Evolutionary conservation across 2,329 filamentous ascomycete species (phyloP).

Genomic region (Cordyceps cicadae): DNA sequence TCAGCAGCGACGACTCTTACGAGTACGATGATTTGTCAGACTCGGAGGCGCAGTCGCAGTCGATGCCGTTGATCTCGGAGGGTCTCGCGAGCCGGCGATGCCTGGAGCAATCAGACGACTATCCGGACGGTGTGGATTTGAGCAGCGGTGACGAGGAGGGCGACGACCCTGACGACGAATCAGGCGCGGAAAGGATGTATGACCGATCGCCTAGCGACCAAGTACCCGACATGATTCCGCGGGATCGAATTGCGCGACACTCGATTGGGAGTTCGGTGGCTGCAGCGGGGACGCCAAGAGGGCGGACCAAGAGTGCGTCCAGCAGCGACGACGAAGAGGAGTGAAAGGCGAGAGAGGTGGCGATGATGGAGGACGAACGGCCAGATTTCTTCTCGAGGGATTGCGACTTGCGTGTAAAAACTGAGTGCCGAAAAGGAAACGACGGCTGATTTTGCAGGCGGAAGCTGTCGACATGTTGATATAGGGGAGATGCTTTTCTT

Average conservation of each 20-base stretch:
- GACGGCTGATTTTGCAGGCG: background rate
- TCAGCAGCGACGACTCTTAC: slow-evolving; percentile 33
- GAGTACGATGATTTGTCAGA: slow-evolving; percentile 23
- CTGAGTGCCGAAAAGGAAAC: background rate
- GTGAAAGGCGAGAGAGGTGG: background rate
- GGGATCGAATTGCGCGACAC: slow-evolving; percentile 9
- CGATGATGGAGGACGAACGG: background rate
- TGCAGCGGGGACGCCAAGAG: slow-evolving; percentile 23
- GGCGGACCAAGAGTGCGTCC: slow-evolving; percentile 24
- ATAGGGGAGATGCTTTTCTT: background rate
- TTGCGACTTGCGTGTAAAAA: background rate
- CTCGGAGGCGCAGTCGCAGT: slow-evolving; percentile 23
- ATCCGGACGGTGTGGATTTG: slow-evolving; percentile 31
- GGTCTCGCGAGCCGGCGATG: slow-evolving; percentile 26
- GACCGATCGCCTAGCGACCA: slow-evolving; percentile 16
- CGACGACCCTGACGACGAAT: slow-evolving; percentile 30
- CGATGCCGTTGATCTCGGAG: slow-evolving; percentile 16
- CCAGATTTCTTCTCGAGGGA: background rate
- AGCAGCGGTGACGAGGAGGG: slow-evolving; percentile 35
- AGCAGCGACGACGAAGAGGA: slow-evolving; percentile 14
- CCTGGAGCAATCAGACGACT: slow-evolving; percentile 33
- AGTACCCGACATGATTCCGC: slow-evolving; percentile 8
- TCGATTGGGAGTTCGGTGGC: slow-evolving; percentile 26
- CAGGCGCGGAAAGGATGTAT: slow-evolving; percentile 23
- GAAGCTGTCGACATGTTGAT: background rate